Evolutionary conservation across 176 grass and related monocot species (phyloP).

Genomic region (Ampelocalamus luodianensis): DNA sequence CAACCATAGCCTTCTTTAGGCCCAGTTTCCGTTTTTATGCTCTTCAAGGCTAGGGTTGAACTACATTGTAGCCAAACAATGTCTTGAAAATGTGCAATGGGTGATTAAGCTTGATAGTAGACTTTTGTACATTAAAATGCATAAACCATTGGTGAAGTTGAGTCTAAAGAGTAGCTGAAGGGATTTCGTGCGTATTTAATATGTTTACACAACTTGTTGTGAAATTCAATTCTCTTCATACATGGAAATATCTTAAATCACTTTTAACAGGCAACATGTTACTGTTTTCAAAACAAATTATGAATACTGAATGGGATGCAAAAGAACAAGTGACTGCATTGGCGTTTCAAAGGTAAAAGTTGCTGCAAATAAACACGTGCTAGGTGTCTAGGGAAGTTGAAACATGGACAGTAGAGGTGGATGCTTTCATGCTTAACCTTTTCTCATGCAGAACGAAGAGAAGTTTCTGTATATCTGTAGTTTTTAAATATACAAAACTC

Average conservation of each 20-base stretch:
- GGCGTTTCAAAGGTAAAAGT: not conserved
- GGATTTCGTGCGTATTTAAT: conserved; percentile 11
- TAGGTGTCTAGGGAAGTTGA: conserved; percentile 28
- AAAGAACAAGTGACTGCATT: not conserved
- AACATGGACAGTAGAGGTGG: not conserved
- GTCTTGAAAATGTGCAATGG: not conserved
- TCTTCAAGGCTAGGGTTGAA: not conserved
- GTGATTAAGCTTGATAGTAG: not conserved
- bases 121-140: not conserved
- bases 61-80: not conserved
- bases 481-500: not conserved
- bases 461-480: not conserved
- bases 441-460: not conserved
- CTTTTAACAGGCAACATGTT: conserved; percentile 10
- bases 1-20: not conserved
- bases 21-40: not conserved
- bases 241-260: conserved; percentile 11
- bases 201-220: conserved; percentile 15
- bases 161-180: conserved; percentile 18
- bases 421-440: not conserved
- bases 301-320: conserved; percentile 14
- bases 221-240: conserved; percentile 14
- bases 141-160: not conserved
- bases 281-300: conserved; percentile 8
- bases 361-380: conserved; percentile 1